Evolutionary conservation across 75 land plant genomes (phyloP).

Genomic region (Chamaecyparis obtusa): DNA sequence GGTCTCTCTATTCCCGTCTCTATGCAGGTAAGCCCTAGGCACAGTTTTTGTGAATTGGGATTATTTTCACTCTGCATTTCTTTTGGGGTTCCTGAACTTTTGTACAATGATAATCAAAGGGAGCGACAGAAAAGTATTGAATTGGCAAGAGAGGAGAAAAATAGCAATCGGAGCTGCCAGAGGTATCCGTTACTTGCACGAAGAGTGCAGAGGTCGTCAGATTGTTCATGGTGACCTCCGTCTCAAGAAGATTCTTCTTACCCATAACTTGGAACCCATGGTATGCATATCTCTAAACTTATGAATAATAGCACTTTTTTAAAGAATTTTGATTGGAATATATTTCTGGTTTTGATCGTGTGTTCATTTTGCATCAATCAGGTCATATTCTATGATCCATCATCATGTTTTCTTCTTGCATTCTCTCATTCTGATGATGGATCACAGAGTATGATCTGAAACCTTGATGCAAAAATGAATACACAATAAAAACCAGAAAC

Average conservation of each 20-base stretch:
- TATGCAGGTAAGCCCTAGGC: conserved; percentile 14
- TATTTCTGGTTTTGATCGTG: no score
- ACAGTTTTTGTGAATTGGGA: not conserved
- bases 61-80: not conserved
- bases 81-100: not conserved
- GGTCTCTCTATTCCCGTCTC: conserved; percentile 40
- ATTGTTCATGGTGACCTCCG: conserved; percentile 61
- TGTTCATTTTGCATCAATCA: no score
- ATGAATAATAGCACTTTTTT: not conserved
- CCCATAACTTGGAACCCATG: conserved; percentile 69
- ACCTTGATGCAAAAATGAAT: no score
- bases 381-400: no score
- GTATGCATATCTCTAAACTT: conserved; percentile 17
- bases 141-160: conserved; percentile 38
- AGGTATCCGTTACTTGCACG: conserved; percentile 56
- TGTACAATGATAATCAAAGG: not conserved
- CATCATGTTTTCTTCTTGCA: no score
- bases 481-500: no score
- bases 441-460: no score
- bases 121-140: conserved; percentile 8
- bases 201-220: conserved; percentile 57
- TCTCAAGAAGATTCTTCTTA: conserved; percentile 60
- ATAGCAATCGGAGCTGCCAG: conserved; percentile 53
- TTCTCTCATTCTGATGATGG: no score
- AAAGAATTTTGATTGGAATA: no score